Evolutionary conservation across 2,329 filamentous ascomycete species (phyloP), one percentile per base, ranked within the genome.

Genomic region (Aspergillus hortae): DNA sequence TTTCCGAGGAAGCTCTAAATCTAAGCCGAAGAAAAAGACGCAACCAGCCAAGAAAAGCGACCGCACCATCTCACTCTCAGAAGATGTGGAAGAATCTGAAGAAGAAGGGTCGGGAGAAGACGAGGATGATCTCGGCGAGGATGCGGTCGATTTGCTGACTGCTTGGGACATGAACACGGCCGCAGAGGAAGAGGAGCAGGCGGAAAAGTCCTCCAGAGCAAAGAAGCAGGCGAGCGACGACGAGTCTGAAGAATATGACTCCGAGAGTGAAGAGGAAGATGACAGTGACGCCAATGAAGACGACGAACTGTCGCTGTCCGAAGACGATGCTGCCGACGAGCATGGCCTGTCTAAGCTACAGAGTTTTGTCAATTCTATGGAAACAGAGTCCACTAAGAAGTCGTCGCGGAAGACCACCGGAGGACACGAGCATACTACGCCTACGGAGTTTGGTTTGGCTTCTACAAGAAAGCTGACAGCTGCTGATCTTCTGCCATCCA

Each of bases 401-500:
- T 46, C 67, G 47, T 61, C 64, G 44, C 62, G 62, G 46, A 67
- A 65, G 65, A 59, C 68, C 61, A 60, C 67, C 52, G 75, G 76
- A 54, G 79, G 79, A 61, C 84, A 87, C 46, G 82, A 88, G 56
- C 81, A 83, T 15, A 79, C 79, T 46, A 79, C 82, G n/a, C 82
- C 81, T 1, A 82, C 82, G 1, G 82, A 88, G 27, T 78, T 80
- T 63, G 76, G 80, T 9, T 69, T 82, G 32, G 80, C 79, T 5
- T 75, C 77, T 33, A 83, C 84, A 53, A 76, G 81, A 50, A 89
- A 91, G 67, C 81, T 95, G 54, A 86, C 85, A 33, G 76, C 95
- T 15, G 82, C 86, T 54, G 90, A 95, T 67, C 79, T 96, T 10
- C 75, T 95, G 44, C 78, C 85, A 21, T 84, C 85, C 11, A 79